Evolutionary conservation across 257 asterid species (phyloP).

Genomic region (Echium plantagineum): DNA sequence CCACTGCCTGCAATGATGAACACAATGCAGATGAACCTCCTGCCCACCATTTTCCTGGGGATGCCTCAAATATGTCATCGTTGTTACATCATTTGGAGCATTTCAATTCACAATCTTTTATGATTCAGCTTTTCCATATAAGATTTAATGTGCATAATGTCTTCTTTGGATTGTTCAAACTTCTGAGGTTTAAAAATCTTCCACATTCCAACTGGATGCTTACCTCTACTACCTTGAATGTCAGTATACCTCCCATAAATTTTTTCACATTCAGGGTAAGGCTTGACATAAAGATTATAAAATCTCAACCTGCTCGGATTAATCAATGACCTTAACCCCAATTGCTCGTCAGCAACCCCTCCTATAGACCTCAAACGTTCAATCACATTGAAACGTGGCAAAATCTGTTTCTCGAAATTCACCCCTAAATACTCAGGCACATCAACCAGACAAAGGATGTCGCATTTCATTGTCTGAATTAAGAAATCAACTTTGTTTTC

Average conservation of each 20-base stretch:
- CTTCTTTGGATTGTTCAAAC: slow-evolving; percentile 31
- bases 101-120: not conserved
- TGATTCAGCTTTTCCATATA: slow-evolving; percentile 17
- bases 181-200: slow-evolving; percentile 59
- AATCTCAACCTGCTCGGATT: slow-evolving; percentile 69
- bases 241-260: slow-evolving; percentile 56
- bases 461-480: slow-evolving; percentile 40
- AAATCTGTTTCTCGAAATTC: slow-evolving; percentile 60
- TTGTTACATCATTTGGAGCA: not conserved
- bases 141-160: slow-evolving; percentile 37
- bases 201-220: slow-evolving; percentile 81
- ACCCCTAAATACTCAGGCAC: slow-evolving; percentile 74
- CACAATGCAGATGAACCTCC: not conserved
- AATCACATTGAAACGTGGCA: slow-evolving; percentile 69
- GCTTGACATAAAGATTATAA: slow-evolving; percentile 79
- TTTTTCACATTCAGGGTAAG: slow-evolving; percentile 81
- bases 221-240: slow-evolving; percentile 16
- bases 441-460: slow-evolving; percentile 41
- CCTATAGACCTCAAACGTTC: slow-evolving; percentile 43
- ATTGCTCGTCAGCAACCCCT: slow-evolving; percentile 52
- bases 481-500: slow-evolving; percentile 64
- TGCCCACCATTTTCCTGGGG: not conserved
- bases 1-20: too few relatives aligned
- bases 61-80: not conserved
- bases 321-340: slow-evolving; percentile 45